phyloP scores from a whole-genome alignment of 2,329 filamentous ascomycete species.

The Xylaria multiplex region DNA sequence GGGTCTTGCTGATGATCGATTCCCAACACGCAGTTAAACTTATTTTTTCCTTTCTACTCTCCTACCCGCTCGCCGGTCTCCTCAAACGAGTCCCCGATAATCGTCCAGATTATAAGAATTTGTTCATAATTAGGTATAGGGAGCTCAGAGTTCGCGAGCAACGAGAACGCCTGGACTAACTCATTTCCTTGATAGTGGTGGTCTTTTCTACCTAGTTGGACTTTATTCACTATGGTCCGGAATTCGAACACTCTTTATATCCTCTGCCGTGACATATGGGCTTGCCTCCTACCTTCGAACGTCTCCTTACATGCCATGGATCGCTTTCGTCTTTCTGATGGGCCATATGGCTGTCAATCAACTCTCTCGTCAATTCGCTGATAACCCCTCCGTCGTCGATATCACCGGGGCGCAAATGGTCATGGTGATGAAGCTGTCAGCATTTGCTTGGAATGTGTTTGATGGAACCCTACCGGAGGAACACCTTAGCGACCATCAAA shows the following conservation, averaged over 20 bases:
- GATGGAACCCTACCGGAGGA: slow-evolving; percentile 84
- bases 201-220: slow-evolving; percentile 88
- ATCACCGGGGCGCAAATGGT: slow-evolving; percentile 99
- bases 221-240: slow-evolving; percentile 94
- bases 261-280: slow-evolving; percentile 80
- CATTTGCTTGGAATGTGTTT: slow-evolving; percentile 98
- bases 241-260: slow-evolving; percentile 80
- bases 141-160: slow-evolving; percentile 1
- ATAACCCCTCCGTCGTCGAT: slow-evolving; percentile 76
- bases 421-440: slow-evolving; percentile 93
- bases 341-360: slow-evolving; percentile 93
- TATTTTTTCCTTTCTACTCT: slow-evolving; percentile 87
- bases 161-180: slow-evolving; percentile 29
- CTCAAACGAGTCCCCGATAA: slow-evolving; percentile 91
- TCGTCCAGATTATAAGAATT: slow-evolving; percentile 84
- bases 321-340: slow-evolving; percentile 94
- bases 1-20: slow-evolving; percentile 28
- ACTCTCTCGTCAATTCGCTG: slow-evolving; percentile 78
- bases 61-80: slow-evolving; percentile 88
- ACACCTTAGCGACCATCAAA: slow-evolving; percentile 87
- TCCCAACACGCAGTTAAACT: slow-evolving; percentile 80
- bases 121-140: slow-evolving; percentile 80
- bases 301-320: slow-evolving; percentile 96
- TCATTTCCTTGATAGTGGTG: slow-evolving; percentile 36
- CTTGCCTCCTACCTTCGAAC: slow-evolving; percentile 82